Percentiles rank a stretch among this genome's conserved stretches.
Evolutionary conservation across 2,329 filamentous ascomycete species (phyloP).

Genomic region (Rhexocercosporidium sp.): DNA sequence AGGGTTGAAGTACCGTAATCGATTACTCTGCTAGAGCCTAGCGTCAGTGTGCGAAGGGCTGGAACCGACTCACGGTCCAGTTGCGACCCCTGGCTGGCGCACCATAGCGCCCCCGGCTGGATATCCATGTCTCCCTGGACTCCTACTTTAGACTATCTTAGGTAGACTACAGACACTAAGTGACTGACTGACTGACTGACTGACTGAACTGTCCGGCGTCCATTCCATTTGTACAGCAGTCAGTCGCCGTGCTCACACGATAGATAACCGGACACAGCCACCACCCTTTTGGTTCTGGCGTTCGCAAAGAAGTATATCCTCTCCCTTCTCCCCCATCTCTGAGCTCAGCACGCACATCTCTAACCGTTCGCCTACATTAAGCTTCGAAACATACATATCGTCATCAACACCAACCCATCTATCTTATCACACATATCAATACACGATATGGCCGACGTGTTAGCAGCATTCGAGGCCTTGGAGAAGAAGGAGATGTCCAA

Average conservation of each 20-base stretch:
- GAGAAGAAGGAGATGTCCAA: conserved; percentile 23
- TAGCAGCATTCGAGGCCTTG: conserved; percentile 22
- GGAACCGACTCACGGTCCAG: conserved; percentile 3
- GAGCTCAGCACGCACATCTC: not conserved
- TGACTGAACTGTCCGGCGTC: not conserved
- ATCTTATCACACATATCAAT: not conserved
- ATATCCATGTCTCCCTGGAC: not conserved
- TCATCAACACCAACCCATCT: not conserved
- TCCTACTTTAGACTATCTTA: too few species aligned
- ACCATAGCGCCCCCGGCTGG: not conserved
- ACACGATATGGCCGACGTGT: conserved; percentile 69
- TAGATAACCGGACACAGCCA: conserved; percentile 12
- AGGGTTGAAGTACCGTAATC: not conserved
- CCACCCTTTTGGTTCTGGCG: not conserved
- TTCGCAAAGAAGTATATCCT: conserved; percentile 1
- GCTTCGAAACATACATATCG: not conserved
- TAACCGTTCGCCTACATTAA: not conserved
- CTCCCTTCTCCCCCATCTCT: not conserved
- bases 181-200: too few species aligned
- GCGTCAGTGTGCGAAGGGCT: not conserved
- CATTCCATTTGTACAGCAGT: not conserved
- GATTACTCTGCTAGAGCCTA: conserved; percentile 2
- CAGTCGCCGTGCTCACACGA: conserved; percentile 9
- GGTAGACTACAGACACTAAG: too few species aligned
- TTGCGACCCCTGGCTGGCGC: not conserved